Percentiles rank a stretch among this genome's conserved stretches.
These are phyloP conservation scores for Trametes pubescens DNA, from an alignment of 1,284 basidiomycete species.

Conservation along the genomic window DNA sequence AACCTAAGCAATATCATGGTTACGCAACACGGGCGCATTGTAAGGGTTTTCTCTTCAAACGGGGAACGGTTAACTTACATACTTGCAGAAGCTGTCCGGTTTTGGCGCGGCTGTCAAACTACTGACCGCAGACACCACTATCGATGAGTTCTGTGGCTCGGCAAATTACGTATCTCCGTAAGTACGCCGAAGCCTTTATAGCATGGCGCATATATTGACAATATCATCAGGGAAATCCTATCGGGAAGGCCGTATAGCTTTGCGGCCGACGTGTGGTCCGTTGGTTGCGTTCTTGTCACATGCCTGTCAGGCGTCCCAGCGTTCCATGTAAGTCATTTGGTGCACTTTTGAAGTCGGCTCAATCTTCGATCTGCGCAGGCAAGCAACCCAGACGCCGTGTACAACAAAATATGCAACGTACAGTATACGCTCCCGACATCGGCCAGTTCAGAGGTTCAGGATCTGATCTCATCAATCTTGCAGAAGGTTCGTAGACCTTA, in stretches of 20 bases:
- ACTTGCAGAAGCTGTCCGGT: slow-evolving; percentile 40
- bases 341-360: not conserved
- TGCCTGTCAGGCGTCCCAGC: slow-evolving; percentile 36
- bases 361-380: slow-evolving; percentile 17
- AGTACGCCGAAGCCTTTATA: slow-evolving; percentile 10
- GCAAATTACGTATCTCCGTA: slow-evolving; percentile 39
- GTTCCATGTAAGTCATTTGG: slow-evolving; percentile 30
- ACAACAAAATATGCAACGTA: slow-evolving; percentile 33
- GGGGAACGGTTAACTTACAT: not conserved
- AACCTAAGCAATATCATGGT: slow-evolving; percentile 41
- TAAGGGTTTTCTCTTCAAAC: slow-evolving; percentile 19
- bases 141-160: slow-evolving; percentile 30
- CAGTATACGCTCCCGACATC: slow-evolving; percentile 22
- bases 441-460: slow-evolving; percentile 26
- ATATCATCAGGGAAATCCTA: slow-evolving; percentile 36
- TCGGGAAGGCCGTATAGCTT: slow-evolving; percentile 35
- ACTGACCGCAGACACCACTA: slow-evolving; percentile 24
- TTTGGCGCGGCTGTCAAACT: slow-evolving; percentile 36
- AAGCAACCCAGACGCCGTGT: slow-evolving; percentile 19
- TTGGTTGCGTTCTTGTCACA: slow-evolving; percentile 38
- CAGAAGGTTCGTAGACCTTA: slow-evolving; percentile 29
- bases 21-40: slow-evolving; percentile 36
- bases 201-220: slow-evolving; percentile 10
- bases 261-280: slow-evolving; percentile 41
- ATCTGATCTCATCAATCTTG: slow-evolving; percentile 35